phyloP scores from a whole-genome alignment of 352 stramenopile genomes.

The Globisporangium middletonii region DNA sequence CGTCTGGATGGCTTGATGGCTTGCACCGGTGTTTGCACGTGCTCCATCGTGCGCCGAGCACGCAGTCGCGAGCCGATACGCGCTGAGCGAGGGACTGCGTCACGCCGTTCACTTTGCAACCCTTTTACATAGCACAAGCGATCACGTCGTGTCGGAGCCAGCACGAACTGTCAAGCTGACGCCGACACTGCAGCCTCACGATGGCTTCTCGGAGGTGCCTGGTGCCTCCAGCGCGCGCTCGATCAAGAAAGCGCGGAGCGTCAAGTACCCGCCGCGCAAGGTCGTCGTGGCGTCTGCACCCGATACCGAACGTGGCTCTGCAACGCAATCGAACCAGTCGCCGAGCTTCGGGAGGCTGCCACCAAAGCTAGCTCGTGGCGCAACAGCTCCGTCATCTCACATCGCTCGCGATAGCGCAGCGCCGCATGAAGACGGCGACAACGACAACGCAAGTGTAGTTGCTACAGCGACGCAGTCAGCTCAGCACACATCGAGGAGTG shows the following conservation, averaged over 20 bases:
- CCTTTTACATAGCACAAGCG: no score
- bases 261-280: conserved; percentile 2
- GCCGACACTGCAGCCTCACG: no score
- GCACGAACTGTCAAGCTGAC: no score
- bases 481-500: conserved; percentile 5
- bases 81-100: no score
- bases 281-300: neutral
- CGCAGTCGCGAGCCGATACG: no score
- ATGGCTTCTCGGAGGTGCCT: neutral
- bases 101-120: no score
- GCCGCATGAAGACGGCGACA: no score
- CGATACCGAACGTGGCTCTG: neutral
- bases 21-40: no score
- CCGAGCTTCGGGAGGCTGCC: neutral
- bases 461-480: neutral
- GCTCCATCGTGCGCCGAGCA: no score
- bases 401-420: neutral
- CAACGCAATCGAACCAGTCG: neutral
- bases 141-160: no score
- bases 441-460: neutral
- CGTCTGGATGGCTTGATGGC: no score
- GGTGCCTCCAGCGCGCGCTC: neutral
- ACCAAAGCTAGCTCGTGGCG: conserved; percentile 1
- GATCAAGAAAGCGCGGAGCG: conserved; percentile 1
- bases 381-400: neutral